A percentile compares a stretch with the other conserved stretches of the same genome.
Evolutionary conservation across 164 flowering plant species (phyloP).

Genomic region (Magnolia sinica): DNA sequence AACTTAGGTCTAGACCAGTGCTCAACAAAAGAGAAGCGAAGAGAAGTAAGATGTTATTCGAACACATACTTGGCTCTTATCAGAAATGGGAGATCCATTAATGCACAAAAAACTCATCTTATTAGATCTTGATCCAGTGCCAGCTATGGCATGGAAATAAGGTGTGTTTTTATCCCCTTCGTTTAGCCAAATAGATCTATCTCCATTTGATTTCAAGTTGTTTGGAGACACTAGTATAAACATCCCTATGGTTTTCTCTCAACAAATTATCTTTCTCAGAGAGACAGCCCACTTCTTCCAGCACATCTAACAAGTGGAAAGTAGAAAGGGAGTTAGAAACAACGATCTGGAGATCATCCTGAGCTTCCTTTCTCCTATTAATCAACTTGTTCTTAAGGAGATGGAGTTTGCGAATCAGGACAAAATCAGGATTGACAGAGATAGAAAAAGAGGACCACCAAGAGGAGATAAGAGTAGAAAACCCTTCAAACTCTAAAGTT

Average conservation of each 20-base stretch:
- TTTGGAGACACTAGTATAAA: too few species aligned
- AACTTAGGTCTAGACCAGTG: neutral
- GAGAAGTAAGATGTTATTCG: neutral
- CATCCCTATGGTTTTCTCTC: neutral
- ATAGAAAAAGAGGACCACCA: neutral
- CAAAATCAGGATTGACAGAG: neutral
- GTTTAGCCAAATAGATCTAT: neutral
- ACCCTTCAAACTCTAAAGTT: neutral
- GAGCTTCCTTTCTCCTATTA: too few species aligned
- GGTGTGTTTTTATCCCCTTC: neutral
- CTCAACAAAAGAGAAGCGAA: neutral
- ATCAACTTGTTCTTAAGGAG: neutral
- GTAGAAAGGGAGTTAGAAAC: neutral
- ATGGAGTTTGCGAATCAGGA: neutral
- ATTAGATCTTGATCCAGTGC: neutral
- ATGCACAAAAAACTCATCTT: neutral
- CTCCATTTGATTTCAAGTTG: slow-evolving; percentile 1
- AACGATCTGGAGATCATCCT: neutral
- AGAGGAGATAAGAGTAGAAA: neutral
- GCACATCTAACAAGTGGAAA: neutral
- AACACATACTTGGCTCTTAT: neutral
- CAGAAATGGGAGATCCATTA: neutral
- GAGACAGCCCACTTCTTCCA: neutral
- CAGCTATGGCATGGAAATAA: neutral
- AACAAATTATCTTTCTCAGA: neutral